Conservation (phyloP, 2,329 filamentous ascomycete species). For the Zymoseptoria pseudotritici region DNA sequence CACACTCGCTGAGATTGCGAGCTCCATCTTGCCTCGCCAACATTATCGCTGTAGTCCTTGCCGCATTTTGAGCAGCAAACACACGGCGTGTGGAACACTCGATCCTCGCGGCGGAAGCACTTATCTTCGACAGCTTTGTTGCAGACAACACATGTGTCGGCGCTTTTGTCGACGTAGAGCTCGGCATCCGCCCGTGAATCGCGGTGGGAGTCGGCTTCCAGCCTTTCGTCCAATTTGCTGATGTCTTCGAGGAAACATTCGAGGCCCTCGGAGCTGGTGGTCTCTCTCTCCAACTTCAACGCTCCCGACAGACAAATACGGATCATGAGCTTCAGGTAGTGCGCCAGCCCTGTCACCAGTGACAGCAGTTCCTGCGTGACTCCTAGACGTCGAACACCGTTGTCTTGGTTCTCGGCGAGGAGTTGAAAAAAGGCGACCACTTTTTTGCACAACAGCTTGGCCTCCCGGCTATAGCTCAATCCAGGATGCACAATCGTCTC, state of each 20-base stretch:
- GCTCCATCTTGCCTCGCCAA: constrained; percentile 66
- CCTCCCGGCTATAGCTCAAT: constrained; percentile 84
- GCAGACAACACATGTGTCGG: constrained; percentile 75
- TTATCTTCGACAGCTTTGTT: constrained; percentile 89
- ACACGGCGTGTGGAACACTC: constrained; percentile 78
- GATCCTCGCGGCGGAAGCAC: constrained; percentile 67
- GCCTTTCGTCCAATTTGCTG: constrained; percentile 69
- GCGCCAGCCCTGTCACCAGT: constrained; percentile 87
- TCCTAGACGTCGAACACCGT: constrained; percentile 78
- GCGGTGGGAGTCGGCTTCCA: constrained; percentile 57
- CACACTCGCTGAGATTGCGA: constrained; percentile 60
- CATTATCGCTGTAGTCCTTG: constrained; percentile 60
- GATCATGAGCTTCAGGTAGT: constrained; percentile 96
- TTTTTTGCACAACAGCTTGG: constrained; percentile 99
- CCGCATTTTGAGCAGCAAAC: constrained; percentile 64
- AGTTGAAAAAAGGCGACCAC: constrained; percentile 97
- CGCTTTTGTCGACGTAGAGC: constrained; percentile 38
- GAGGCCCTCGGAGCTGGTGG: constrained; percentile 63
- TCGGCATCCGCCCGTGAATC: constrained; percentile 37
- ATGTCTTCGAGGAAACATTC: constrained; percentile 79
- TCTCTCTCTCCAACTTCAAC: constrained; percentile 82
- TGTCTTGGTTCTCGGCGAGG: constrained; percentile 89
- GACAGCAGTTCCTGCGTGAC: constrained; percentile 98
- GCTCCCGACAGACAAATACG: constrained; percentile 93
- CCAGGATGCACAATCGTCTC: constrained; percentile 45